Conservation (phyloP, 192 early-diverging fungal genomes). For the Piromyces finnis region DNA sequence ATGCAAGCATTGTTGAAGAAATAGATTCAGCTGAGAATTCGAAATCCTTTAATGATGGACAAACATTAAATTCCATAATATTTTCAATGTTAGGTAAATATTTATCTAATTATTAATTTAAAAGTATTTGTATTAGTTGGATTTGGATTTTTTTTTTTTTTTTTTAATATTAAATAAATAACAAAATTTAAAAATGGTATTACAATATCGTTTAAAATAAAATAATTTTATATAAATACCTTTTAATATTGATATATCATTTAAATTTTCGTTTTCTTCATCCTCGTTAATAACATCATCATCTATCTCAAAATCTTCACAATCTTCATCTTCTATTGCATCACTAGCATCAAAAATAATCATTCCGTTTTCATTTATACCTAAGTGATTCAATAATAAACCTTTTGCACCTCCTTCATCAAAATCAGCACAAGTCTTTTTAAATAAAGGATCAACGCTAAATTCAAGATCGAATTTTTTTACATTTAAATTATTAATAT, state of each 20-base stretch:
- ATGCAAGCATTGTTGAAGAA: slow-evolving; percentile 35
- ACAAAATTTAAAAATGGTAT: no score
- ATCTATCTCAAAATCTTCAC: slow-evolving; percentile 16
- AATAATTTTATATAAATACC: slow-evolving; percentile 4
- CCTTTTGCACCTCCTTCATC: slow-evolving; percentile 92
- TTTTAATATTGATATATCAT: slow-evolving; percentile 22
- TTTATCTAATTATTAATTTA: background rate
- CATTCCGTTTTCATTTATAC: slow-evolving; percentile 58
- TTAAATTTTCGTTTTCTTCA: slow-evolving; percentile 2
- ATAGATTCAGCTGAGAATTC: slow-evolving; percentile 42
- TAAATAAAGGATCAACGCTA: slow-evolving; percentile 83
- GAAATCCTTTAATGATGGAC: slow-evolving; percentile 49
- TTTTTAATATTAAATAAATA: no score
- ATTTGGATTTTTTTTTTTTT: no score
- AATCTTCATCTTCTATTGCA: slow-evolving; percentile 28
- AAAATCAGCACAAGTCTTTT: slow-evolving; percentile 95
- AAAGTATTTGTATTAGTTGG: no score
- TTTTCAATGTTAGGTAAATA: slow-evolving; percentile 1
- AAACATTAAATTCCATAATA: slow-evolving; percentile 30
- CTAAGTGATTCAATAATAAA: slow-evolving; percentile 72
- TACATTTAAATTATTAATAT: slow-evolving; percentile 53
- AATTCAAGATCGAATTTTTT: slow-evolving; percentile 88
- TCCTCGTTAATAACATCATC: slow-evolving; percentile 2
- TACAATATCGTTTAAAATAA: no score
- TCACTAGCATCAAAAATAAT: slow-evolving; percentile 92